Evolutionary conservation across 805 yeast genomes (phyloP).

Genomic region (Candida piceae): DNA sequence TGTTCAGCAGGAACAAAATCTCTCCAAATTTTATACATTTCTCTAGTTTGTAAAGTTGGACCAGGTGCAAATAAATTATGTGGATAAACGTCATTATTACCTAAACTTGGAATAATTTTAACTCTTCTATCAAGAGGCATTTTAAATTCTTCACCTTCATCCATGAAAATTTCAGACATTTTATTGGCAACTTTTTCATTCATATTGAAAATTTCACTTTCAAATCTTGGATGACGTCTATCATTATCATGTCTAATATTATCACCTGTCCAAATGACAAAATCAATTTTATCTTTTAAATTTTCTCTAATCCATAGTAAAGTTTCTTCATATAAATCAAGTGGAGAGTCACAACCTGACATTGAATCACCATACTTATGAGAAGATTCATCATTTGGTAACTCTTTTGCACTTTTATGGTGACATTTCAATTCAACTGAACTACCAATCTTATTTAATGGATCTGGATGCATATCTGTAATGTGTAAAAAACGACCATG

Average conservation of each 20-base stretch:
- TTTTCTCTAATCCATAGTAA: constrained; percentile 62
- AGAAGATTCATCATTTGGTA: constrained; percentile 40
- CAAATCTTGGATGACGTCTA: constrained; percentile 68
- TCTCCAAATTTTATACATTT: constrained; percentile 69
- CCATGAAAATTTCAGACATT: constrained; percentile 50
- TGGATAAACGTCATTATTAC: constrained; percentile 87
- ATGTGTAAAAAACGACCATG: constrained; percentile 83
- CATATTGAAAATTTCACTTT: constrained; percentile 62
- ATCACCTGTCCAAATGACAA: constrained; percentile 89
- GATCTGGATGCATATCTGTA: constrained; percentile 86
- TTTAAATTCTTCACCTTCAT: constrained; percentile 31
- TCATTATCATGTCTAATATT: constrained; percentile 83
- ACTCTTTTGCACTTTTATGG: constrained; percentile 28
- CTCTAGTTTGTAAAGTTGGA: constrained; percentile 83
- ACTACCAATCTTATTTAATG: constrained; percentile 50
- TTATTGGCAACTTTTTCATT: constrained; percentile 51
- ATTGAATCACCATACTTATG: constrained; percentile 71
- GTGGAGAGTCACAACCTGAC: constrained; percentile 74
- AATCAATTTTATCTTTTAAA: constrained; percentile 72
- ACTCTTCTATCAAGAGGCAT: constrained; percentile 28
- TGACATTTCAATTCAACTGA: constrained; percentile 55
- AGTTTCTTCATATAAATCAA: constrained; percentile 54
- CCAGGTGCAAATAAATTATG: constrained; percentile 84
- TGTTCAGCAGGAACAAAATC: constrained; percentile 73
- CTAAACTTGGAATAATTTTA: constrained; percentile 63